Evolutionary conservation across 306 rosid genomes (phyloP).

Genomic region (Medicago lupulina): DNA sequence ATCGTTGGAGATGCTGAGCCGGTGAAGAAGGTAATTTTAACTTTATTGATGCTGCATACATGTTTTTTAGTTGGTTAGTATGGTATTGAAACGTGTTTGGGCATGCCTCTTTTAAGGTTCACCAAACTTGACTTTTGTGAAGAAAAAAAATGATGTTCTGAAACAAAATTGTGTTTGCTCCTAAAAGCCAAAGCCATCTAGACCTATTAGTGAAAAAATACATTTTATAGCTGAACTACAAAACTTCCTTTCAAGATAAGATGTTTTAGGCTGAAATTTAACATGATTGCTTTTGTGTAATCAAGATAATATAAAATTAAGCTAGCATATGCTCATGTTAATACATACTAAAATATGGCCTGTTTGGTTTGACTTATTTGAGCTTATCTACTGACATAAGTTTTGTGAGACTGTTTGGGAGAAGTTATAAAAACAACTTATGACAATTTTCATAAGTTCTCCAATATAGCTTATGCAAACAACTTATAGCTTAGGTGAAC

Average conservation of each 20-base stretch:
- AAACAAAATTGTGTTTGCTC: background rate
- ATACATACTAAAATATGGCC: background rate
- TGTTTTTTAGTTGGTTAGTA: background rate
- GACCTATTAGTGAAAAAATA: background rate
- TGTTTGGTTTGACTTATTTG: no score
- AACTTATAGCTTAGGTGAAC: no score
- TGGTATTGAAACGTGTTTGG: background rate
- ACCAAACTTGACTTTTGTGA: background rate
- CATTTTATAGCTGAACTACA: background rate
- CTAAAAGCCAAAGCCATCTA: background rate
- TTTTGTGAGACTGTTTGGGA: no score
- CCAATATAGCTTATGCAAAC: no score
- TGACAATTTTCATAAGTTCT: no score
- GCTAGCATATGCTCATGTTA: background rate
- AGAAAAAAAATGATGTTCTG: background rate
- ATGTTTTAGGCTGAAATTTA: background rate
- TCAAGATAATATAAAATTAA: background rate
- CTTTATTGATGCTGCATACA: background rate
- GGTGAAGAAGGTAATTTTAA: conserved; percentile 45
- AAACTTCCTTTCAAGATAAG: background rate
- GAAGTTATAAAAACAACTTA: no score
- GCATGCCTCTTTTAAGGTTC: background rate
- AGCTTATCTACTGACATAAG: no score
- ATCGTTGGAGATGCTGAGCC: conserved; percentile 38
- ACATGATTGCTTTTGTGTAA: background rate